Conservation (phyloP, 306 rosid genomes). For the Ammopiptanthus mongolicus region DNA sequence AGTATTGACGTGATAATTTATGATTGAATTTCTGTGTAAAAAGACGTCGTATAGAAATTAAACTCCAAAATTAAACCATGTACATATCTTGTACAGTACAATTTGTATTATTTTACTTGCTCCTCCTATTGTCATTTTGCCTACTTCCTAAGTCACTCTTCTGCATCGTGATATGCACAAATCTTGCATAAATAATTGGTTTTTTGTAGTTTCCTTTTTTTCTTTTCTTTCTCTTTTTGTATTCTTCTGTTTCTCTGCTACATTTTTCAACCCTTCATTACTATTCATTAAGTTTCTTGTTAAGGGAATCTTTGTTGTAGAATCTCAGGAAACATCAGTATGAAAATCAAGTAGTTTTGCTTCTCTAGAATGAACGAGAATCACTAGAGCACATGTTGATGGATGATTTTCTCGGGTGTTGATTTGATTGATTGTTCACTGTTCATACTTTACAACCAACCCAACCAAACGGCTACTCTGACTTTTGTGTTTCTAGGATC, state of each 20-base stretch:
- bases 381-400: constrained; percentile 31
- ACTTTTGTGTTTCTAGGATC: constrained; percentile 17
- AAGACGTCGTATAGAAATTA: too few species aligned
- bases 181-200: constrained; percentile 5
- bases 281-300: constrained; percentile 38
- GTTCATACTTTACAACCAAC: constrained; percentile 21
- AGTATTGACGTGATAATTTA: too few species aligned
- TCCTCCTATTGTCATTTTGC: neutral
- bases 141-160: constrained; percentile 3
- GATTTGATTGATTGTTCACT: constrained; percentile 22
- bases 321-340: constrained; percentile 42
- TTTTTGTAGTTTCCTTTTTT: neutral
- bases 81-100: neutral
- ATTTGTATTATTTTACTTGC: neutral
- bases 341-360: constrained; percentile 25
- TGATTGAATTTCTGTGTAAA: too few species aligned
- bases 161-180: neutral
- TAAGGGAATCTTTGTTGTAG: constrained; percentile 51
- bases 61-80: too few species aligned
- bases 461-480: constrained; percentile 36
- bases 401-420: constrained; percentile 10
- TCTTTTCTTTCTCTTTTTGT: neutral
- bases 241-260: neutral
- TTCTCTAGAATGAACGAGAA: constrained; percentile 24
- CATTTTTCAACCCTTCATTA: neutral